Base-by-base conservation (phyloP, 306 rosid species). In the Prunus dulcis region DNA sequence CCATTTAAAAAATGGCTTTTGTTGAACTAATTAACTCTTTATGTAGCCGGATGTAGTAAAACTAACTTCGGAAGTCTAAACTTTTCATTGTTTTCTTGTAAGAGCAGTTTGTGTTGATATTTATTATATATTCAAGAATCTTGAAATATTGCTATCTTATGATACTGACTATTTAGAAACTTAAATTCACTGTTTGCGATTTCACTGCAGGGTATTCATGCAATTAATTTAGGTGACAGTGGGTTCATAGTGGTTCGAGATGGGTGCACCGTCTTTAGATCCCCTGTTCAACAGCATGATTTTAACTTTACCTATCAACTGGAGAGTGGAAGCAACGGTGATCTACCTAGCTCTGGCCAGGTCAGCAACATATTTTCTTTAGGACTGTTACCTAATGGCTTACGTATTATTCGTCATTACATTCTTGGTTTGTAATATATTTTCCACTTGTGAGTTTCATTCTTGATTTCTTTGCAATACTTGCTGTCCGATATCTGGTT, bases 311-410 rank as follows among this genome's bases (percentile, higher is more conserved):
- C 99, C 67, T 96, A 80, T 81, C 99, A 96, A 78, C 83, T 96
- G 72, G 97, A 90, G 82, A 76, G 85, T 81, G 97, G 97, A 68
- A 81, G 67, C 73, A 79, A 83, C 71, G 88, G 98, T 50, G 99
- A 96, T 87, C 83, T 96, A 81, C 99, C 99, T 65, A 96, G 99
- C 84, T 96, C 97, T 81, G 99, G 99, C 72, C 97, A 96, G 98
- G 99, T 96, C 46, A 74, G 86, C 70, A 32, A 28, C 82, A 64
- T 17, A 69, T 55, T 64, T 28, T 34, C 79, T 34, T 28, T 47
- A 23, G 53, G 43, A 27, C 12, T 70, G 47, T 38, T 38, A 70
- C 51, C 27, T 15, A 4, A 17, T 50, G 34, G 6, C 25, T 70
- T 51, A 43, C 3, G 2, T 19, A 50, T 25, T 49, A 69, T n/a